Conservation (phyloP, 352 stramenopile species). For the Phytophthora vignae region DNA sequence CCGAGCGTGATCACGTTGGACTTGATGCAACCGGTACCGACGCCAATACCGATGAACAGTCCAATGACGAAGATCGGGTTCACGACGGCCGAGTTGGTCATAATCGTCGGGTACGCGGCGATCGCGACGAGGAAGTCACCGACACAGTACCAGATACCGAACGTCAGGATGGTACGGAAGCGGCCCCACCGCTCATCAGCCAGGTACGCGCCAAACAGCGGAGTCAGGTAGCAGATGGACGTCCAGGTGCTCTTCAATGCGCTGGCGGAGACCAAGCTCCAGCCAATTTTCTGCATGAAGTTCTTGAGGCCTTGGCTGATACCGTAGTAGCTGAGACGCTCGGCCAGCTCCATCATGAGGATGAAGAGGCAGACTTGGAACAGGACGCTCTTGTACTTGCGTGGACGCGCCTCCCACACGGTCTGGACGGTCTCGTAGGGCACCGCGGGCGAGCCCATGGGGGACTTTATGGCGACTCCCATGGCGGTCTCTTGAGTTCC, state of each 20-base stretch:
- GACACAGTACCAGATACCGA: conserved; percentile 60
- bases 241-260: conserved; percentile 71
- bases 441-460: conserved; percentile 20
- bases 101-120: conserved; percentile 50
- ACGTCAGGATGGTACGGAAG: conserved; percentile 62
- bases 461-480: conserved; percentile 18
- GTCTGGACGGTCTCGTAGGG: conserved; percentile 20
- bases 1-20: conserved; percentile 67
- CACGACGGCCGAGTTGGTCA: conserved; percentile 31
- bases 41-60: conserved; percentile 53
- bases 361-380: conserved; percentile 67
- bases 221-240: conserved; percentile 64
- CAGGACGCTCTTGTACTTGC: conserved; percentile 65
- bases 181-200: conserved; percentile 65
- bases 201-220: conserved; percentile 62
- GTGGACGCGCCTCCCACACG: conserved; percentile 51
- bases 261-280: conserved; percentile 55
- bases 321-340: conserved; percentile 66
- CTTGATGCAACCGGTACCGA: conserved; percentile 62
- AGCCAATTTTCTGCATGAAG: conserved; percentile 66
- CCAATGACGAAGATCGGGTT: conserved; percentile 59
- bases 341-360: conserved; percentile 70
- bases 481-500: neutral
- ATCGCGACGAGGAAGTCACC: conserved; percentile 61
- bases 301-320: conserved; percentile 68